Evolutionary conservation across 129 eudicot genomes (phyloP), one percentile per base, ranked within the genome.

Genomic region (Artemisia annua): DNA sequence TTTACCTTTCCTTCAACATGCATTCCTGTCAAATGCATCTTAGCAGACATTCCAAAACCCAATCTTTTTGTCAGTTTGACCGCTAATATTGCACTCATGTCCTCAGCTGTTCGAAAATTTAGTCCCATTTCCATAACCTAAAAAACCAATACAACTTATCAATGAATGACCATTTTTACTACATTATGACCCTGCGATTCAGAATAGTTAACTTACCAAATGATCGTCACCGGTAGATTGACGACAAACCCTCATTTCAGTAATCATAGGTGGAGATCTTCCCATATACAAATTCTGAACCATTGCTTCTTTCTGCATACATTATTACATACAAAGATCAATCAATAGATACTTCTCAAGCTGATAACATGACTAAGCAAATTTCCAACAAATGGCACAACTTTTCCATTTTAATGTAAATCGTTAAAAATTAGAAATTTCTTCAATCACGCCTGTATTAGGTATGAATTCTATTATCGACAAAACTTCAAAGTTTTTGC

Each of bases 1-100:
- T 39, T 8, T 39, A 39, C 98, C 96, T 94, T 94, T 77, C 98
- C 98, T 86, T 94, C 98, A 58, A 94, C 83, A 78, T 94, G 98
- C 97, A 94, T 82, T 63, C 98, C 91, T 15, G 85, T 66, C 82
- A 94, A 35, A 83, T 94, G 98, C 96, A 94, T 69, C 80, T 90
- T 94, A 5, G 96, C 81, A 46, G 69, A 81, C 88, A 94, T 94
- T 51, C 98, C 97, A 67, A 94, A 87, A 62, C 96, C 98, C 71
- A 90, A 75, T 77, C 91, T 83, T 85, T 87, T 90, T 66, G 81
- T 82, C 76, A 94, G 83, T 79, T 94, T 94, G 43, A 78, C 92
- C 4, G 85, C 87, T 79, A 94, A 87, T 70, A 94, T 75, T 24
- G 91, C 98, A 76, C 89, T 84, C 98, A 94, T 94, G 77, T 94